phyloP scores from a whole-genome alignment of 441 rosid genomes.

The Manihot esculenta region DNA sequence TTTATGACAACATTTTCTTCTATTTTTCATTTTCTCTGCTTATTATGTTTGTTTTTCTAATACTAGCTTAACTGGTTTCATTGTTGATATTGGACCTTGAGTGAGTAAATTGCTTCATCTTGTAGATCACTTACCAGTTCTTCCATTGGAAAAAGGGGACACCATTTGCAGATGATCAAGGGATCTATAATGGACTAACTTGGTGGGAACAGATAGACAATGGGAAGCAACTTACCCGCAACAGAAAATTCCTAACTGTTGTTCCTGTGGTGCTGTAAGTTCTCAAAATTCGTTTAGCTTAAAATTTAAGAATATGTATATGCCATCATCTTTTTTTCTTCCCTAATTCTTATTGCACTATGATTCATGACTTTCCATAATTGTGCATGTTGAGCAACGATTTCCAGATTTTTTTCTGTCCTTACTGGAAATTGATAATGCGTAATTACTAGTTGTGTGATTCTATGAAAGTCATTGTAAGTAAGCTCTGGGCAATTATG shows the following conservation, averaged over 20 bases:
- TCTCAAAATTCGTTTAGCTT: background rate
- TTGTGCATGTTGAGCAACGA: background rate
- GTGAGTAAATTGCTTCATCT: conserved; percentile 18
- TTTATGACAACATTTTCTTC: background rate
- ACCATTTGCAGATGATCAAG: conserved; percentile 91
- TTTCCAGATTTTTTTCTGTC: background rate
- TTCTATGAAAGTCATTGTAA: background rate
- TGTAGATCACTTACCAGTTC: conserved; percentile 77
- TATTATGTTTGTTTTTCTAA: background rate
- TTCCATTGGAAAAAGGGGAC: conserved; percentile 99
- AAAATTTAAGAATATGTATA: background rate
- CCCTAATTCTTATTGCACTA: background rate
- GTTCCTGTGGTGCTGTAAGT: conserved; percentile 93
- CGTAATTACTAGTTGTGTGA: background rate
- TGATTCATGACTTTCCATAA: background rate
- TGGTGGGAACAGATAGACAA: conserved; percentile 98
- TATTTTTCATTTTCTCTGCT: conserved; percentile 2
- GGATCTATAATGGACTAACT: conserved; percentile 79
- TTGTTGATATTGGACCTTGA: background rate
- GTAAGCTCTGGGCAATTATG: background rate
- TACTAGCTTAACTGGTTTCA: conserved; percentile 1
- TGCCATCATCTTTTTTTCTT: background rate
- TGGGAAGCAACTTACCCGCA: conserved; percentile 86
- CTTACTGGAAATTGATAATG: background rate
- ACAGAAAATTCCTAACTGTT: conserved; percentile 77